These are phyloP conservation scores for Calocybe gambosa DNA, from an alignment of 1,284 basidiomycete genomes.

Conservation along the genomic window DNA sequence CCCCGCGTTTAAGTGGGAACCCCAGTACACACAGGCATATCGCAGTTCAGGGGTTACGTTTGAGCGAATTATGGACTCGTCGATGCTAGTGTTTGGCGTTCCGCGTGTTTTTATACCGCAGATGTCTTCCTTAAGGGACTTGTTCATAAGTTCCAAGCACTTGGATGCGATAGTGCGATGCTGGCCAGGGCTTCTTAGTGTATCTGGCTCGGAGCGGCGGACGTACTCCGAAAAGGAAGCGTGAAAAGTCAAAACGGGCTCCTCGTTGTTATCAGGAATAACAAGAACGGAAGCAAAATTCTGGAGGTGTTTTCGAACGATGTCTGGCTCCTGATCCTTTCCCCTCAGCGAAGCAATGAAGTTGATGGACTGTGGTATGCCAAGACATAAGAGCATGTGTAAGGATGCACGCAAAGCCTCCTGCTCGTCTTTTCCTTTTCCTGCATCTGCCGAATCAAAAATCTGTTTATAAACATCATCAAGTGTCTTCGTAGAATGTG, in stretches of 20 bases:
- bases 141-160: slow-evolving; percentile 6
- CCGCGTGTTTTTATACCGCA: slow-evolving; percentile 1
- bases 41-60: background rate
- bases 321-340: background rate
- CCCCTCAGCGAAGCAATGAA: background rate
- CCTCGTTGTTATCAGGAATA: background rate
- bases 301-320: background rate
- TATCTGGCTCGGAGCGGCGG: slow-evolving; percentile 1
- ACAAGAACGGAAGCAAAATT: slow-evolving; percentile 2
- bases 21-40: slow-evolving; percentile 10
- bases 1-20: background rate
- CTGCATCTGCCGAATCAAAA: background rate
- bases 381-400: background rate
- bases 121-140: slow-evolving; percentile 1
- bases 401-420: background rate
- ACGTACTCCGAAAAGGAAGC: slow-evolving; percentile 9
- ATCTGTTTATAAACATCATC: background rate
- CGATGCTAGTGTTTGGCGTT: background rate
- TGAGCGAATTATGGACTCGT: background rate
- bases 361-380: background rate
- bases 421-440: background rate
- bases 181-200: background rate
- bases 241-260: slow-evolving; percentile 2
- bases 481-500: too few species aligned
- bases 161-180: background rate